Base-by-base conservation (phyloP, 768 basidiomycete species). In the Thelephora aurantiotincta region DNA sequence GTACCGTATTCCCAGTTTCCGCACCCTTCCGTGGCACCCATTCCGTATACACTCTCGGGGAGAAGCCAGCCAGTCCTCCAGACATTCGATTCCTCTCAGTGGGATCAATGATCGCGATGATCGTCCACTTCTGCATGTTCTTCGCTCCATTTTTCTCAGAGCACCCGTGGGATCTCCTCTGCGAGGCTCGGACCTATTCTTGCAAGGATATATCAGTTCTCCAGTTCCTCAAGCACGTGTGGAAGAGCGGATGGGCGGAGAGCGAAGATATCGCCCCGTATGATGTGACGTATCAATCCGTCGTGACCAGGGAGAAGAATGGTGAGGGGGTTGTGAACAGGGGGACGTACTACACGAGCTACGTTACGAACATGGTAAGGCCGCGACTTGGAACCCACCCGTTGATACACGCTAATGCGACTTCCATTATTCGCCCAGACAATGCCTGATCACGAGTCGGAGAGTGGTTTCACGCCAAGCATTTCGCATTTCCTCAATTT, bases 161-260 rank as follows among this genome's bases (percentile, higher is more conserved):
- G 47, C 5, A 35, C 56, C 11, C 36, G 70, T 30, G 26, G 9
- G 68, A 74, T 56, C 48, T 73, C 34, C 71, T 71, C 50, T 63
- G 64, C 9, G 72, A 73, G 48, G 58, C 65, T 16, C 67, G 71
- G 35, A 52, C 56, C 3, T 54, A 75, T 23, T 65, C 70, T 1
- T 71, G 59, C 51, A 54, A 55, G n/a, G 63, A 72, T 19, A 55
- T 60, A 5, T 65, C 68, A 1, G 51, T 68, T 41, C 0, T 43
- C 9, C 47, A 55, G 0, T 58, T 72, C 16, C 38, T 71, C 20
- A 54, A 55, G 16, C 66, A 71, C 30, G 54, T 75, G 9, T 66
- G 68, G 64, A 63, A 58, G 48, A 73, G 69, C 48, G 69, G 72
- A 13, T 75, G 73, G 73, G 70, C 70, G 0, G 67, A 67, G 49